phyloP scores from a whole-genome alignment of 805 yeast species.

The Candida rishiriensis region DNA sequence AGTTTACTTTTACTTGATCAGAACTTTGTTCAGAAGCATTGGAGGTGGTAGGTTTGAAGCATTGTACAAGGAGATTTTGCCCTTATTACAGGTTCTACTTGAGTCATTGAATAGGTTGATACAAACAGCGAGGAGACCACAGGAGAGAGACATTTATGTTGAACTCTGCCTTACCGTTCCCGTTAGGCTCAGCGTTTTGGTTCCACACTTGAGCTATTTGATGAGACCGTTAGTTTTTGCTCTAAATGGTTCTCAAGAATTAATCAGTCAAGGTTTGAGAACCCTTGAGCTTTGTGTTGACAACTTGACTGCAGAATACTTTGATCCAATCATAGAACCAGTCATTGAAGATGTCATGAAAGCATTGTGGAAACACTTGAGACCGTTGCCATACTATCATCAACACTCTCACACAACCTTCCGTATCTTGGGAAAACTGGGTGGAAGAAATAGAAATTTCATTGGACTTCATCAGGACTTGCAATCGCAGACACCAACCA shows the following conservation, averaged over 20 bases:
- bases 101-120: constrained; percentile 84
- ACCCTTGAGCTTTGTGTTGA: constrained; percentile 95
- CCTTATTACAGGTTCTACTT: constrained; percentile 78
- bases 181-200: constrained; percentile 86
- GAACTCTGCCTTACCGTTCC: constrained; percentile 95
- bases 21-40: constrained; percentile 88
- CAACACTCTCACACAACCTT: constrained; percentile 94
- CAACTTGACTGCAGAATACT: constrained; percentile 90
- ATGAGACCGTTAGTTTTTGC: constrained; percentile 93
- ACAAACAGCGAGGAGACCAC: constrained; percentile 77
- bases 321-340: constrained; percentile 96
- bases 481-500: constrained; percentile 43
- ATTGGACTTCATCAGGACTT: constrained; percentile 72
- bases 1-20: constrained; percentile 79
- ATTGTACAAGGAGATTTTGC: constrained; percentile 88
- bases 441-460: constrained; percentile 90
- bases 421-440: constrained; percentile 88
- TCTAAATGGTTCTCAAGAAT: constrained; percentile 81
- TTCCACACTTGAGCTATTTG: constrained; percentile 83
- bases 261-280: constrained; percentile 90
- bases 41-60: constrained; percentile 97
- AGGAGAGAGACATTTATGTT: constrained; percentile 90
- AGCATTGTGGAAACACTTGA: constrained; percentile 85
- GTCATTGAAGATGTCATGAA: constrained; percentile 92
- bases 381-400: constrained; percentile 91